Conservation (phyloP, 129 eudicot species). For the Arctium lappa region DNA sequence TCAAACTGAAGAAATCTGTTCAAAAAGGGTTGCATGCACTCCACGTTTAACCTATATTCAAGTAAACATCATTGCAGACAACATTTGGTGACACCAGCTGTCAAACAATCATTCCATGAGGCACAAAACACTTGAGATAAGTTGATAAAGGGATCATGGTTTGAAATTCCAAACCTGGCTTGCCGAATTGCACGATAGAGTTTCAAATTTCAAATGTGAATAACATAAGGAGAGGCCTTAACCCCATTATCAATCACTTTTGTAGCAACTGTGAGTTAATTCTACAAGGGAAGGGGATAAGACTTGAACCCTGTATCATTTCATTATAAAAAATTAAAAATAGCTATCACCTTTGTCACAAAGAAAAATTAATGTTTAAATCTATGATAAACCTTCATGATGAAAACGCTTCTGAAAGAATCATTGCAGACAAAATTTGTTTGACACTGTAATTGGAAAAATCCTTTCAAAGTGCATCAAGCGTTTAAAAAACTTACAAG, state of each 20-base stretch:
- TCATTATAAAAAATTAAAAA: not conserved
- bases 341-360: not conserved
- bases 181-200: not conserved
- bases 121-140: not conserved
- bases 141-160: not conserved
- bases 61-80: not conserved
- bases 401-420: not conserved
- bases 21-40: not conserved
- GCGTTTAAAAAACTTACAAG: not conserved
- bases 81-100: not conserved
- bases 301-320: not conserved
- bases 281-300: not conserved
- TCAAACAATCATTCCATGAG: constrained; percentile 4
- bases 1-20: not conserved
- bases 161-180: not conserved
- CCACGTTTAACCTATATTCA: not conserved
- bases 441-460: not conserved
- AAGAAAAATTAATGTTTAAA: not conserved
- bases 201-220: constrained; percentile 6
- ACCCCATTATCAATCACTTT: not conserved
- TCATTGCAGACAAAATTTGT: not conserved
- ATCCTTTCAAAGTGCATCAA: not conserved
- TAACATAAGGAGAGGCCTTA: not conserved
- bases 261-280: not conserved
- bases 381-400: not conserved